Evolutionary conservation across 2,329 filamentous ascomycete species (phyloP), one percentile per base, ranked within the genome.

Genomic region (Fusarium sp.): DNA sequence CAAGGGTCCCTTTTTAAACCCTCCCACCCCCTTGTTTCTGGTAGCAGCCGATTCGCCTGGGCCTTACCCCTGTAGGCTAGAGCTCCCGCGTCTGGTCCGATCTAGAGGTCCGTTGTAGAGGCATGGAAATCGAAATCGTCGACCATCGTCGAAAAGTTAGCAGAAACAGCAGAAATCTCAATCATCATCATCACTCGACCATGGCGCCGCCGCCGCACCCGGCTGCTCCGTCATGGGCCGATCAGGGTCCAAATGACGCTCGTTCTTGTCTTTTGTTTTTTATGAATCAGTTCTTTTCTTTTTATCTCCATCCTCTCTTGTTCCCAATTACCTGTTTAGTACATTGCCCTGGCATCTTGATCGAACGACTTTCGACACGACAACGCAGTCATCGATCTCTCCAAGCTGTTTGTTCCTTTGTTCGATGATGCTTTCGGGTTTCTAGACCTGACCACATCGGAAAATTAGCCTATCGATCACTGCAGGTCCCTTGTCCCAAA

Each of bases 41-140:
- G 17, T 20, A 18, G 42, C 39, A 58, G 22, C 28, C 48, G 24
- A 66, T 31, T 56, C 51, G 49, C 63, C 48, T 53, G 48, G 34
- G 48, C 26, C 45, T 31, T 66, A 58, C 63, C 71, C 71, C 70
- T 73, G 71, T 55, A 49, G 38, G 53, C 66, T 68, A 61, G 52
- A 69, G 51, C 65, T 66, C 59, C 62, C 55, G 58, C n/a, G 66
- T 58, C 60, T 73, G 72, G 73, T 65, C 61, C 75, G 75, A 77
- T 77, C 75, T 61, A 31, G 58, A 72, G 58, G 52, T 20, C 48
- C 54, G 54, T 57, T 60, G 66, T 65, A 54, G 44, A 46, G 63
- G 44, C 62, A 58, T 75, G 67, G 57, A 54, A 40, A 77, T 77
- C 75, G 57, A 52, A 40, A 77, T 77, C 75, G 74, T 49, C 24